Evolutionary conservation across 192 early-diverging fungal genomes (phyloP).

Genomic region (Lobosporangium transversale): DNA sequence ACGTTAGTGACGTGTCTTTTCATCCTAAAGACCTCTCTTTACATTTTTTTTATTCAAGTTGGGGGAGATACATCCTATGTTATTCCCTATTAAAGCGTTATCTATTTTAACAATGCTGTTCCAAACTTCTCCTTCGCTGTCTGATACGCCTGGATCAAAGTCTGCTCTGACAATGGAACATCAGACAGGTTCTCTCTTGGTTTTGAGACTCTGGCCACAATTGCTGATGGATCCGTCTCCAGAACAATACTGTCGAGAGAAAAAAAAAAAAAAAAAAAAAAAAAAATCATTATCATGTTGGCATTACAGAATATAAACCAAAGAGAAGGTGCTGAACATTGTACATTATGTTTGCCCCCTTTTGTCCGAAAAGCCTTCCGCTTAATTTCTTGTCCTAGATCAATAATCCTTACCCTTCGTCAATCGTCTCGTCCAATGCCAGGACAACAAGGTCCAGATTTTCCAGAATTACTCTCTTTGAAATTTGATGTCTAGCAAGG

Average conservation of each 20-base stretch:
- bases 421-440: slow-evolving; percentile 93
- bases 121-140: slow-evolving; percentile 80
- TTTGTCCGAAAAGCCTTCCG: too few species aligned
- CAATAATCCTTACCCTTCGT: slow-evolving; percentile 84
- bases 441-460: slow-evolving; percentile 92
- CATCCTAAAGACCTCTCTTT: too few species aligned
- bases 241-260: slow-evolving; percentile 67
- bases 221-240: slow-evolving; percentile 80
- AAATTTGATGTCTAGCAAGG: slow-evolving; percentile 90
- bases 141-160: slow-evolving; percentile 78
- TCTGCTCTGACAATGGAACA: slow-evolving; percentile 81
- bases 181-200: slow-evolving; percentile 76
- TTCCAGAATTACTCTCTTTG: slow-evolving; percentile 90
- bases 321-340: too few species aligned
- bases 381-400: too few species aligned
- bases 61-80: too few species aligned
- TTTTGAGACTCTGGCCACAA: slow-evolving; percentile 81
- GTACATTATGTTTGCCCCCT: too few species aligned
- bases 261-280: neutral
- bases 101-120: slow-evolving; percentile 65
- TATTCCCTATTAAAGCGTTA: too few species aligned
- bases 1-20: neutral
- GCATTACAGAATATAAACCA: too few species aligned
- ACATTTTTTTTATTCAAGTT: too few species aligned
- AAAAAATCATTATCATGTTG: neutral